Base-by-base conservation (phyloP, 352 stramenopile genomes). In the Globisporangium heterothallicum region DNA sequence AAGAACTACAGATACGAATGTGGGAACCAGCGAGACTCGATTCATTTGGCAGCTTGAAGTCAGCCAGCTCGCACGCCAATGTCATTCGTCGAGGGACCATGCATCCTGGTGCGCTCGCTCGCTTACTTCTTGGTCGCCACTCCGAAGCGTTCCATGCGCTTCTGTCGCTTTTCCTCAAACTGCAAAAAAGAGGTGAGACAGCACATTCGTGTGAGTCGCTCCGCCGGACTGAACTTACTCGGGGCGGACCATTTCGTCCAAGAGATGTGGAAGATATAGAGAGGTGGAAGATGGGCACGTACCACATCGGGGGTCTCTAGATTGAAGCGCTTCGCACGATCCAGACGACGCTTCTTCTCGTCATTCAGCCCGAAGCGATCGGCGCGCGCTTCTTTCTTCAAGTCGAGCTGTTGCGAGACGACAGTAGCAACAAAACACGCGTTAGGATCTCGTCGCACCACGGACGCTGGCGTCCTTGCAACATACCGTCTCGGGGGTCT, bases 301-400 rank as follows among this genome's bases (percentile, higher is more conserved):
- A 94, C 84, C 58, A 84, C 70, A 60, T 94, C 81, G 25, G 71
- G 68, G 2, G 77, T 92, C 65, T 92, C 81, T 16, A 94, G 64
- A 13, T 79, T 77, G 53, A 94, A 94, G 49, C 84, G 81, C 64
- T 92, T 88, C 38, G 84, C 84, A 24, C 84, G 84, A 25, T 94
- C 77, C 45, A 94, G 63, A 51, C 80, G 81, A 43, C 76, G 74
- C 53, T 92, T 91, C 45, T 82, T 67, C 50, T 94, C 81, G 18
- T 64, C 81, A 35, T 92, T 94, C 25, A 94, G 57, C 8, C 84
- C 84, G 47, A 94, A 94, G 50, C 84, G 78, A 42, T 92, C 79
- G 4, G 78, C 79, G 8, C 84, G 81, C 30, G 76, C 79, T 24
- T 74, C 60, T 56, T 92, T 92, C 66, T 92, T 92, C 58, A 83